Evolutionary conservation across 768 basidiomycete species (phyloP).

Genomic region (Glaciozyma antarctica): DNA sequence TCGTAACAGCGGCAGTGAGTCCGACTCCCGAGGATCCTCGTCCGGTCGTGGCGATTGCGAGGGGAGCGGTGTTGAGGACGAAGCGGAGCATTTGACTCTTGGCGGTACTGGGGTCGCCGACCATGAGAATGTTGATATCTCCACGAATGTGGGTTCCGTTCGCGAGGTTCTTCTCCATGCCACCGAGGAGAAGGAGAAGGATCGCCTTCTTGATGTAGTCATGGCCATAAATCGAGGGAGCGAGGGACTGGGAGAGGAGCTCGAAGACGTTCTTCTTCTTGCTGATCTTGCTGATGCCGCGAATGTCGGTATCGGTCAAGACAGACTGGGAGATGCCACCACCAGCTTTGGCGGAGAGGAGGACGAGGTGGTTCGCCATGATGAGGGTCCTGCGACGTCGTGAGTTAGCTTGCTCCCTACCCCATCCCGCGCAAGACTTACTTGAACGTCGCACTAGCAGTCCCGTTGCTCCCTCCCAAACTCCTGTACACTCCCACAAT

Average conservation of each 20-base stretch:
- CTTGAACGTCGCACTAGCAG: conserved; percentile 76
- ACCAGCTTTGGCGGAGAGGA: conserved; percentile 86
- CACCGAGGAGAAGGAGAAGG: conserved; percentile 83
- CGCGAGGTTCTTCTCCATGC: conserved; percentile 91
- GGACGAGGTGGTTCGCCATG: conserved; percentile 87
- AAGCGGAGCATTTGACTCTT: conserved; percentile 95
- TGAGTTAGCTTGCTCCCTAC: neutral
- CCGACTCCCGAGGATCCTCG: conserved; percentile 97
- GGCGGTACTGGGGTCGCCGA: conserved; percentile 97
- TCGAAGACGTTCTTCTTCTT: conserved; percentile 78
- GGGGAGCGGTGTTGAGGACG: conserved; percentile 85
- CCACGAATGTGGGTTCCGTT: conserved; percentile 99
- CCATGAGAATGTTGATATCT: conserved; percentile 99
- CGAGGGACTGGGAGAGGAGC: conserved; percentile 85
- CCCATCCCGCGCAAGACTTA: conserved; percentile 40
- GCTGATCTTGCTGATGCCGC: conserved; percentile 84
- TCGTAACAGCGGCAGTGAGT: conserved; percentile 96
- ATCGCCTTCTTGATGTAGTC: conserved; percentile 92
- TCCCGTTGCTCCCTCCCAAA: conserved; percentile 62
- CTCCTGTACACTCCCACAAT: conserved; percentile 91
- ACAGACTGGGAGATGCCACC: conserved; percentile 89
- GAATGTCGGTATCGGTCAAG: conserved; percentile 86
- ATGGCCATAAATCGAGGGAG: conserved; percentile 93
- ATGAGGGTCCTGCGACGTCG: conserved; percentile 64
- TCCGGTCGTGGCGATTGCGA: conserved; percentile 97